Evolutionary conservation across 2,329 filamentous ascomycete species (phyloP), one percentile per base, ranked within the genome.

Genomic region (Aspergillus uvarum): DNA sequence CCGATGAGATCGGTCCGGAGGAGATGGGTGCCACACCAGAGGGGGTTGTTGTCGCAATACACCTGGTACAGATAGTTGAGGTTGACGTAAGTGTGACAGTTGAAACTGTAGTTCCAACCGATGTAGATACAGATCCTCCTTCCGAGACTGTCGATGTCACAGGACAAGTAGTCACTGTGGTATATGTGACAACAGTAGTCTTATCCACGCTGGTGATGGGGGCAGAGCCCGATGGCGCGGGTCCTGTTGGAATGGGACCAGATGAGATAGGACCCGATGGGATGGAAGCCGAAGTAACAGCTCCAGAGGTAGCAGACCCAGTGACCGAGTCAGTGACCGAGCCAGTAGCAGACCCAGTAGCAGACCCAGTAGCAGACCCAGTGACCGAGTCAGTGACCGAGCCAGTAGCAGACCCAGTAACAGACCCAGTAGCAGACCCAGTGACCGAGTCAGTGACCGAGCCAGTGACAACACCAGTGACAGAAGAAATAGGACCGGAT

Each of bases 61-160:
- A 44, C 16, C 38, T 44, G 14, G 38, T 44, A 44, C 38, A 44
- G 16, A 44, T 44, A 44, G 38, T 44, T 7, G 38, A 44, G 16
- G 38, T 44, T 2, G 38, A 44, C 8, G 38, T 44, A 8, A 44
- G n/a, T 7, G 38, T 44, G 38, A 44, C 38, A 3, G 38, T 44
- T n/a, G 38, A 44, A n/a, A 44, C 38, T 7, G 38, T 44, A 19
- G 38, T 44, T 44, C 38, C 38, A 7, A 44, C 38, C 6, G 38
- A 44, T 0, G 32, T 35, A 5, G 32, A 4, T 61, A 82, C 76
- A 1, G 81, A 81, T 53, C 79, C 75, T 31, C 82, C 69, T 2
- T 78, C 79, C 47, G 80, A 78, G 47, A 66, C 62, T 5, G 70
- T 73, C 19, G 54, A 35, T 11, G 61, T 63, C 51, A 63, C 56